Evolutionary conservation across 192 early-diverging fungal species (phyloP).

Genomic region (Linnemannia zychae): DNA sequence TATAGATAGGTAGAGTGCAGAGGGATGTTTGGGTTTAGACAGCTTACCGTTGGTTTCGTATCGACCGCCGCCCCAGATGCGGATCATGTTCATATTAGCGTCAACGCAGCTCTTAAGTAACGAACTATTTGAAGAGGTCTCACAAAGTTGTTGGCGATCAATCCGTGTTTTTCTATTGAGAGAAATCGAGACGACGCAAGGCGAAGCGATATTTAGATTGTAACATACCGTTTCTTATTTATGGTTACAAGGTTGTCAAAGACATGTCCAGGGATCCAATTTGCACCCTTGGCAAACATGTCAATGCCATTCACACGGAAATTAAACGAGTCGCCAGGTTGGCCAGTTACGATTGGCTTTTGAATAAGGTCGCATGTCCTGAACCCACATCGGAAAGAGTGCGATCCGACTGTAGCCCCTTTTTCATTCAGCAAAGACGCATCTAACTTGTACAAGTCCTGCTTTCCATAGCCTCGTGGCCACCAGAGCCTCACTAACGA

Average conservation of each 20-base stretch:
- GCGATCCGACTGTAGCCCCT: neutral
- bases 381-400: slow-evolving; percentile 44
- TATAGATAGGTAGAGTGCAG: neutral
- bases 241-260: slow-evolving; percentile 52
- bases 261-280: slow-evolving; percentile 74
- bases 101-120: slow-evolving; percentile 52
- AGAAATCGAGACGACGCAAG: neutral
- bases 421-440: slow-evolving; percentile 7
- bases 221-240: slow-evolving; percentile 28
- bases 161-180: neutral
- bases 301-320: slow-evolving; percentile 63
- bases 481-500: slow-evolving; percentile 25
- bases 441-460: neutral
- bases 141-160: neutral
- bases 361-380: slow-evolving; percentile 49
- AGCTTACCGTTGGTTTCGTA: slow-evolving; percentile 48
- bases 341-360: slow-evolving; percentile 23
- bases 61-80: slow-evolving; percentile 73
- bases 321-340: slow-evolving; percentile 58
- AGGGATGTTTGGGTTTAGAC: no score
- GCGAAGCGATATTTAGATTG: no score
- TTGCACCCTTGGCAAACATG: slow-evolving; percentile 63
- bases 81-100: slow-evolving; percentile 71
- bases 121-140: neutral
- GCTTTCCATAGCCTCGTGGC: slow-evolving; percentile 36